Conservation (phyloP, 225 moss, liverwort and hornwort genomes). For the Sphagnum contortum region DNA sequence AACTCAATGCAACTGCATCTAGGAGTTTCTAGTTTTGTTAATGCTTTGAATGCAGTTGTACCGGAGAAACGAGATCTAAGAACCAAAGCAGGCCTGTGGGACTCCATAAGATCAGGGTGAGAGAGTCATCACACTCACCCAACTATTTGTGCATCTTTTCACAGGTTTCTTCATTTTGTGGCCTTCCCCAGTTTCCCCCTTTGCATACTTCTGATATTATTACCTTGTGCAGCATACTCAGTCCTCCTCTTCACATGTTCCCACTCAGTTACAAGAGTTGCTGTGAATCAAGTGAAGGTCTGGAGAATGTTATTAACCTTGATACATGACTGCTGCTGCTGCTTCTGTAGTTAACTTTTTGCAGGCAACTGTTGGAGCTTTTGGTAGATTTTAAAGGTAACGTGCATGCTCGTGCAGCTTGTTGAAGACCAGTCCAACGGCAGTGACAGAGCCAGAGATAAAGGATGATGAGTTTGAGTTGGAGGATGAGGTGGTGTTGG, state of each 20-base stretch:
- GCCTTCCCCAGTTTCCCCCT: conserved; percentile 14
- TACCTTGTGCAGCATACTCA: too few relatives aligned
- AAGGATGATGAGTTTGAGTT: conserved; percentile 56
- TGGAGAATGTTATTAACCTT: too few relatives aligned
- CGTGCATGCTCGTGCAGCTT: conserved; percentile 32
- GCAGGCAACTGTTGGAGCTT: too few relatives aligned
- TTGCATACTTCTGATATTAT: neutral
- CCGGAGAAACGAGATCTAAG: conserved; percentile 52
- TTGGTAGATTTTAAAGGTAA: too few relatives aligned
- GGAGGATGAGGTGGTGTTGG: conserved; percentile 75
- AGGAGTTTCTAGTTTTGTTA: neutral
- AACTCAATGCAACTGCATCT: neutral
- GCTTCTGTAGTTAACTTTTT: too few relatives aligned
- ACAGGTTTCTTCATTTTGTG: conserved; percentile 18
- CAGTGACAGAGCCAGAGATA: conserved; percentile 43
- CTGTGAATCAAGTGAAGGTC: too few relatives aligned
- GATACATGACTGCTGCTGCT: too few relatives aligned
- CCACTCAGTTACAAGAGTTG: too few relatives aligned
- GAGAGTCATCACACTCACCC: conserved; percentile 23
- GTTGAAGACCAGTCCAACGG: conserved; percentile 54
- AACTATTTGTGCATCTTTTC: conserved; percentile 23
- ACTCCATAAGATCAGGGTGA: conserved; percentile 98
- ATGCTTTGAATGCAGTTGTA: conserved; percentile 48
- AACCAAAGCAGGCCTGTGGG: conserved; percentile 85
- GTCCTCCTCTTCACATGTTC: too few relatives aligned